Conservation (phyloP, 2,329 filamentous ascomycete genomes). For the Clonostachys solani region DNA sequence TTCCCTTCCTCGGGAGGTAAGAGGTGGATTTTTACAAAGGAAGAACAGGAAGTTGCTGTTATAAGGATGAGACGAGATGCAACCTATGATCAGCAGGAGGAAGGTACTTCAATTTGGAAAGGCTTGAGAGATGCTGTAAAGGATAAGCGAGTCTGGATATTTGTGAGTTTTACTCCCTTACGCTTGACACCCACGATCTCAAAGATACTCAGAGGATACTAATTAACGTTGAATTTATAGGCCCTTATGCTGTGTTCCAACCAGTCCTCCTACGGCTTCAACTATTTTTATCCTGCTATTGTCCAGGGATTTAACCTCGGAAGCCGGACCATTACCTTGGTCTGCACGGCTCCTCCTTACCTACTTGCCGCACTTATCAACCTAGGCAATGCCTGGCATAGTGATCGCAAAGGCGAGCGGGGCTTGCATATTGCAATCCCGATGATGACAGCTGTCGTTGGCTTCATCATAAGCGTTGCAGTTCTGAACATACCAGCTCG, state of each 20-base stretch:
- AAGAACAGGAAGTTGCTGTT: conserved; percentile 6
- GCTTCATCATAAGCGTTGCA: conserved; percentile 11
- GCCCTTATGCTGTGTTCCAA: conserved; percentile 9
- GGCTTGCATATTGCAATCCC: conserved; percentile 8
- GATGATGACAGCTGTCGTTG: conserved; percentile 9
- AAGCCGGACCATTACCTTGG: conserved; percentile 8
- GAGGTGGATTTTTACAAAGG: conserved; percentile 5
- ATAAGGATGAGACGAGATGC: conserved; percentile 8
- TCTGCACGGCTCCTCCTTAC: conserved; percentile 12
- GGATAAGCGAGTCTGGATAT: conserved; percentile 15
- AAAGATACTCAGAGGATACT: too few relatives aligned
- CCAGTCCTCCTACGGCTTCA: conserved; percentile 4
- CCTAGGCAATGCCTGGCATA: conserved; percentile 9
- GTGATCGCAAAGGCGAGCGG: conserved; percentile 9
- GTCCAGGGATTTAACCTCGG: conserved; percentile 15
- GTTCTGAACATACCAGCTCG: conserved; percentile 4
- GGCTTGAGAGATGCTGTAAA: conserved; percentile 13
- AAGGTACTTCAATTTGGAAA: conserved; percentile 5
- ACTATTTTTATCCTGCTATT: conserved; percentile 14
- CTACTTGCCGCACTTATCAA: conserved; percentile 11
- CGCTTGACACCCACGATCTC: neutral
- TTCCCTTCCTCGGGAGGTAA: conserved; percentile 5
- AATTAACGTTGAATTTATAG: conserved; percentile 13
- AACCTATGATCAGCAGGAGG: conserved; percentile 12
- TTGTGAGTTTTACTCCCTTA: conserved; percentile 4